phyloP scores from a whole-genome alignment of 169 alveolate species.

The Eimeria sp. region DNA sequence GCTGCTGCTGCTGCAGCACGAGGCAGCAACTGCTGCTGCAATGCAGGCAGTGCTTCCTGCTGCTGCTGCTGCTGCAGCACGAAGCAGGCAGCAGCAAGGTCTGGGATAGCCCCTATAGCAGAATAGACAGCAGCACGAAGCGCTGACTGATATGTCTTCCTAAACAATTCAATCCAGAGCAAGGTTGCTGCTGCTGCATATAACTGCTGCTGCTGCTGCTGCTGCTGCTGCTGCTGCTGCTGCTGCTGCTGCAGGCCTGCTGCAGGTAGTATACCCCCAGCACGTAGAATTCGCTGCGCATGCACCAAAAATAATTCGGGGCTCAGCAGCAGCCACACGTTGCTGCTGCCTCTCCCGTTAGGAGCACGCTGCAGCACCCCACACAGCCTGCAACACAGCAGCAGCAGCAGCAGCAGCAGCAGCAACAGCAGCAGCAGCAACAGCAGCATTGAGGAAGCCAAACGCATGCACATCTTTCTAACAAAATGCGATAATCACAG shows the following conservation, averaged over 20 bases:
- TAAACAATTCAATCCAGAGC: constrained; percentile 51
- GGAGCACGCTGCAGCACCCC: constrained; percentile 72
- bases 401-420: too few relatives aligned
- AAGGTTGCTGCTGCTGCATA: constrained; percentile 64
- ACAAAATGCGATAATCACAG: not conserved
- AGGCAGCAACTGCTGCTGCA: constrained; percentile 30
- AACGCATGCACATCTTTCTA: not conserved
- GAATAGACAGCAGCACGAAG: constrained; percentile 2
- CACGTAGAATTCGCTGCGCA: constrained; percentile 38
- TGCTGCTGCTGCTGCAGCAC: constrained; percentile 77
- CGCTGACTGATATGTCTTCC: constrained; percentile 24
- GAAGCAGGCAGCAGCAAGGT: constrained; percentile 70
- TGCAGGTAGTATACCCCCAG: constrained; percentile 7
- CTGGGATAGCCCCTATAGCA: constrained; percentile 18
- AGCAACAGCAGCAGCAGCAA: constrained; percentile 43
- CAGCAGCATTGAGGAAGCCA: not conserved
- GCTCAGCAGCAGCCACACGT: constrained; percentile 67
- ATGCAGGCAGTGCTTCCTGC: not conserved
- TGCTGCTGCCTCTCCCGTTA: constrained; percentile 50
- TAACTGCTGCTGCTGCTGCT: constrained; percentile 66
- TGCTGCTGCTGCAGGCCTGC: not conserved
- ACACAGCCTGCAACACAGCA: constrained; percentile 46
- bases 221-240: constrained; percentile 47
- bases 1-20: constrained; percentile 55
- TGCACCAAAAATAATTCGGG: constrained; percentile 24